phyloP scores from a whole-genome alignment of 441 rosid species.

The Sinapis alba region DNA sequence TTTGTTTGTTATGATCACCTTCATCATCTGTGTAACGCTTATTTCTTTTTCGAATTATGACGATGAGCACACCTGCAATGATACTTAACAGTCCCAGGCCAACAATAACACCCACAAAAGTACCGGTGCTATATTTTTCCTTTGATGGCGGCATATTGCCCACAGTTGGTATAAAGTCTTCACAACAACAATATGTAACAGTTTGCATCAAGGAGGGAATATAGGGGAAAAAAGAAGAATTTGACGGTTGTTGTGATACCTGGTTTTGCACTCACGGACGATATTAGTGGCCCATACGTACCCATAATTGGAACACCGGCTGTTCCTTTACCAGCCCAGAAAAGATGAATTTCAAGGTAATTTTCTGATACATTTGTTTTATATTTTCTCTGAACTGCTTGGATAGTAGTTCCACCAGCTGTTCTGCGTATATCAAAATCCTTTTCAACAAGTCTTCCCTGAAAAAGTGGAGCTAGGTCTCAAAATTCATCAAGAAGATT shows the following conservation, averaged over 20 bases:
- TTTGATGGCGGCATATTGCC: constrained; percentile 38
- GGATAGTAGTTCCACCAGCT: constrained; percentile 1
- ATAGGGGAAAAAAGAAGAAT: background rate
- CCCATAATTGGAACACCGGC: constrained; percentile 55
- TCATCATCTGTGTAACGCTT: constrained; percentile 48
- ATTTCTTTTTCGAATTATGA: constrained; percentile 38
- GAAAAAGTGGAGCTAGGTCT: background rate
- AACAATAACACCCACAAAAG: constrained; percentile 53
- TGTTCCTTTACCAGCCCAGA: constrained; percentile 78
- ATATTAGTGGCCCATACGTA: constrained; percentile 57
- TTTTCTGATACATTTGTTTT: constrained; percentile 54
- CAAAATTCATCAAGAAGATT: background rate
- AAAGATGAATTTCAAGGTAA: constrained; percentile 62
- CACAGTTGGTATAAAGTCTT: constrained; percentile 68
- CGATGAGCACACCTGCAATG: constrained; percentile 20
- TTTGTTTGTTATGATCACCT: constrained; percentile 36
- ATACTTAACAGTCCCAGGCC: constrained; percentile 48
- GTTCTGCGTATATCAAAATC: constrained; percentile 29
- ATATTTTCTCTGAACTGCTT: constrained; percentile 23
- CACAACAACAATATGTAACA: constrained; percentile 10
- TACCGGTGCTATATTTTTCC: constrained; percentile 28
- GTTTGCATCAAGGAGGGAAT: constrained; percentile 8
- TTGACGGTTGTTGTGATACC: constrained; percentile 34
- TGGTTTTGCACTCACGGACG: constrained; percentile 63
- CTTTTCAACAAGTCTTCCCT: constrained; percentile 28